Conservation (phyloP, 2,329 filamentous ascomycete genomes). For the Chrysoporthe puriensis region DNA sequence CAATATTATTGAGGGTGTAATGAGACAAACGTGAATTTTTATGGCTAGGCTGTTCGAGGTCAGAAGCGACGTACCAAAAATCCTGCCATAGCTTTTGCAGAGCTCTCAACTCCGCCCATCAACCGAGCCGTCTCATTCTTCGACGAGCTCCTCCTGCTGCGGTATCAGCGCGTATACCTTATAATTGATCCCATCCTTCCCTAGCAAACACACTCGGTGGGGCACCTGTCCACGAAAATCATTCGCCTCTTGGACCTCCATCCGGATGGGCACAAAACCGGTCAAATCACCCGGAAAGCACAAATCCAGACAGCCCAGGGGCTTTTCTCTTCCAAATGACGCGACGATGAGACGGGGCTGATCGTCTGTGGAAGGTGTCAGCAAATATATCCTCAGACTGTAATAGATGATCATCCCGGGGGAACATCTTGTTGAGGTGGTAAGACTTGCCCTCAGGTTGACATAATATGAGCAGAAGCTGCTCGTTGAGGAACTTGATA, state of each 20-base stretch:
- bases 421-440: not conserved
- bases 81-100: not conserved
- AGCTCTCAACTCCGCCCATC: not conserved
- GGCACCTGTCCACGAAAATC: slow-evolving; percentile 51
- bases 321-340: not conserved
- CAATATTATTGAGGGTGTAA: not conserved
- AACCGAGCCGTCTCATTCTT: not conserved
- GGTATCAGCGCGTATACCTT: slow-evolving; percentile 51
- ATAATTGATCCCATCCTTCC: slow-evolving; percentile 51
- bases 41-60: not conserved
- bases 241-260: slow-evolving; percentile 55
- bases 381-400: not conserved
- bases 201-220: slow-evolving; percentile 54
- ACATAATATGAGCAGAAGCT: slow-evolving; percentile 63
- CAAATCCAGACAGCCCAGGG: not conserved
- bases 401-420: no score
- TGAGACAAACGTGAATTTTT: not conserved
- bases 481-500: slow-evolving; percentile 69
- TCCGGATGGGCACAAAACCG: slow-evolving; percentile 48
- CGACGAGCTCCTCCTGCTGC: slow-evolving; percentile 21
- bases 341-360: not conserved
- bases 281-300: slow-evolving; percentile 34
- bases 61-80: not conserved
- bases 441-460: slow-evolving; percentile 40
- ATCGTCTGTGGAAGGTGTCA: not conserved